Conservation (phyloP, 2,329 filamentous ascomycete genomes). For the Xylariaceae sp. region DNA sequence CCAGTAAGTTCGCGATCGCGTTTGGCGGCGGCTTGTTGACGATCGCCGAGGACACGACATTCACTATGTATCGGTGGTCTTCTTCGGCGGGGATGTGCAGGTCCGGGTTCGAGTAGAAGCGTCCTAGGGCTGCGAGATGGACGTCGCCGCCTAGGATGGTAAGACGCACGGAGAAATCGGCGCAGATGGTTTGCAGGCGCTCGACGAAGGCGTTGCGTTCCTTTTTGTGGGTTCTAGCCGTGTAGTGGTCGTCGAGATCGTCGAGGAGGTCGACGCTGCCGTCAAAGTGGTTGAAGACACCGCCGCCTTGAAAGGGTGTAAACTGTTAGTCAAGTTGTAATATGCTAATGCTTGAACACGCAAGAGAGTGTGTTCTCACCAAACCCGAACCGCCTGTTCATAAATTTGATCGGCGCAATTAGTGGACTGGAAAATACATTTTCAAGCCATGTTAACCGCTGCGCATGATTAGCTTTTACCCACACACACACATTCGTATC, state of each 20-base stretch:
- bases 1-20: conserved; percentile 84
- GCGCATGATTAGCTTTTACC: conserved; percentile 9
- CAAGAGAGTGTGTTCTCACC: no score
- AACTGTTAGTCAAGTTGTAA: no score
- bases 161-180: conserved; percentile 81
- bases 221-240: conserved; percentile 82
- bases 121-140: conserved; percentile 84
- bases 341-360: no score
- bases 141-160: conserved; percentile 94
- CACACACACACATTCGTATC: neutral
- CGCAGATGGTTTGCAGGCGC: conserved; percentile 76
- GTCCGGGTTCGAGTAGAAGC: conserved; percentile 89
- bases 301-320: no score
- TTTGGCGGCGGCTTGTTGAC: conserved; percentile 90
- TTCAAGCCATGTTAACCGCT: conserved; percentile 92
- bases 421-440: conserved; percentile 84
- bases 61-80: conserved; percentile 93
- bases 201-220: conserved; percentile 78
- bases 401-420: conserved; percentile 81
- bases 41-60: conserved; percentile 90
- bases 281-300: conserved; percentile 90
- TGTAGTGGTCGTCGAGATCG: conserved; percentile 95
- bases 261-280: conserved; percentile 90
- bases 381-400: conserved; percentile 87
- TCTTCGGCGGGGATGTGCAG: conserved; percentile 71